These are phyloP conservation scores for Fusarium sp. DNA, from an alignment of 2,329 filamentous ascomycete species.

Conservation along the genomic window DNA sequence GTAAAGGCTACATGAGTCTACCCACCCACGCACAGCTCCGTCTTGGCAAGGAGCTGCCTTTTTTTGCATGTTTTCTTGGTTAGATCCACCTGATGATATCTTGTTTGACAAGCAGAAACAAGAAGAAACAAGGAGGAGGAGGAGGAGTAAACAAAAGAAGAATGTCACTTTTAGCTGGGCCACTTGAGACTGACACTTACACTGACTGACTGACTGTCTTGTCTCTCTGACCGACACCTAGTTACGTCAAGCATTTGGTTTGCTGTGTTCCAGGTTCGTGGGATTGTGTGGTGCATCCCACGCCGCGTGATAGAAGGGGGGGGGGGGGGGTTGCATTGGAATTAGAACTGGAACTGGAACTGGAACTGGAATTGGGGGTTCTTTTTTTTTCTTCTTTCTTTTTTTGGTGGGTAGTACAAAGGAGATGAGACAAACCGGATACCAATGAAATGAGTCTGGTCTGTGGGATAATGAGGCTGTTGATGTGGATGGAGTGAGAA, in stretches of 20 bases:
- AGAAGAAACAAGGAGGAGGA: too few species aligned
- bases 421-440: slow-evolving; percentile 12
- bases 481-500: background rate
- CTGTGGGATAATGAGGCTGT: background rate
- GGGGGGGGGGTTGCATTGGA: background rate
- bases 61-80: background rate
- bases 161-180: background rate
- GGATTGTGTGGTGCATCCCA: slow-evolving; percentile 34
- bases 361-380: background rate
- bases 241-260: slow-evolving; percentile 24
- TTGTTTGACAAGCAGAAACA: background rate
- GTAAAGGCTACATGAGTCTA: slow-evolving; percentile 3
- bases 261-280: slow-evolving; percentile 43
- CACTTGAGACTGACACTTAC: too few species aligned
- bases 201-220: too few species aligned
- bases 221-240: background rate
- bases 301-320: background rate
- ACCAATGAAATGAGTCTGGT: slow-evolving; percentile 11
- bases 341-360: background rate
- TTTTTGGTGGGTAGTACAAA: slow-evolving; percentile 13
- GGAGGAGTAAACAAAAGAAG: background rate
- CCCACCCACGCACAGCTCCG: background rate
- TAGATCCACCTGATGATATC: background rate
- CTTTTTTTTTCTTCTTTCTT: background rate
- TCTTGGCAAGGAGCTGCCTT: slow-evolving; percentile 2